Evolutionary conservation across 805 yeast species (phyloP), one percentile per base, ranked within the genome.

Genomic region (Wickerhamomyces ciferrii): DNA sequence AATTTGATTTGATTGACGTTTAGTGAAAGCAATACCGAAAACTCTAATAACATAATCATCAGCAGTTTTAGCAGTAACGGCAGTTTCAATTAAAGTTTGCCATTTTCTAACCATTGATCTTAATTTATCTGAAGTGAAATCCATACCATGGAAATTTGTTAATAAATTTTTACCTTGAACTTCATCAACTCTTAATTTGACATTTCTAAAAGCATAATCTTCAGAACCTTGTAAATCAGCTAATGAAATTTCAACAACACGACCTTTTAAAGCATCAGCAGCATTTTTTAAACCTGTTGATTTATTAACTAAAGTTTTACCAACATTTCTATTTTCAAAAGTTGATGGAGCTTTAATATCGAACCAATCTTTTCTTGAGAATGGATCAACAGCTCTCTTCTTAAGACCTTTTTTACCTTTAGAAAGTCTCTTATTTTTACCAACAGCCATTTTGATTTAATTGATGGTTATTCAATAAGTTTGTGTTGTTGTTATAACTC

Each of bases 311-410:
- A 92, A 81, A 65, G 98, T 92, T 84, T 92, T 91, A 76, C 98
- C 98, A 70, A 90, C 97, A 68, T 87, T 88, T 79, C 97, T 91
- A 87, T 88, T 89, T 78, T 91, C 97, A 69, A 91, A 92, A 66
- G 97, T 90, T 67, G 97, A 84, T 70, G 98, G 98, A 61, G 98
- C 98, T 81, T 91, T 90, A 78, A 91, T 88, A 75, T 87, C 96
- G 75, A 79, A 91, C 98, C 98, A 92, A 68, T 91, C 98, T 80
- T 92, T 92, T 78, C 91, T 90, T 84, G 96, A 81, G 94, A 92
- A 92, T 71, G 98, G 98, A 83, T 92, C 99, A 63, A 90, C 96
- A 71, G 87, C 94, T 85, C 85, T 92, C 96, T 92, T 94, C 96
- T 92, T 92, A 75, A 89, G 79, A 70, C 98, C 97, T 79, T 92